A percentile compares a stretch with the other conserved stretches of the same genome.
Conservation (phyloP, 2,329 filamentous ascomycete species). For the Cryphonectria japonica region DNA sequence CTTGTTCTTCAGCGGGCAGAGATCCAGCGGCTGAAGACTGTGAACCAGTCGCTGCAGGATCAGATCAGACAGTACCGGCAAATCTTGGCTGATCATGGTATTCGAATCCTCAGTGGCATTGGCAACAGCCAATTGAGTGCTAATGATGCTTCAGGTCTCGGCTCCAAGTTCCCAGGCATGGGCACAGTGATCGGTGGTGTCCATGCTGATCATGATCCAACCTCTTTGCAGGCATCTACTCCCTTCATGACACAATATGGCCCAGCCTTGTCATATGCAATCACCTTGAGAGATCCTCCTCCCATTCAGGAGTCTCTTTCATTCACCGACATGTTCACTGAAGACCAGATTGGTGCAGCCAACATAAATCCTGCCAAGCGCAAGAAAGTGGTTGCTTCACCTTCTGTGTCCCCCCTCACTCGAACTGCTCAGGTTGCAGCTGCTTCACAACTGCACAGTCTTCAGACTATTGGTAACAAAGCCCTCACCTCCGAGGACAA, state of each 20-base stretch:
- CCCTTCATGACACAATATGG: neutral
- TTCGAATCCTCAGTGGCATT: neutral
- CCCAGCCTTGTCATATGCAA: neutral
- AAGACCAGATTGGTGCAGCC: neutral
- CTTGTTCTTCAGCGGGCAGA: neutral
- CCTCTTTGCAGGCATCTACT: neutral
- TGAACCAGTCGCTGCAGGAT: neutral
- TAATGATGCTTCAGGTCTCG: neutral
- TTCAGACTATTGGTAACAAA: neutral
- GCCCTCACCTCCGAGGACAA: neutral
- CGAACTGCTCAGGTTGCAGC: neutral
- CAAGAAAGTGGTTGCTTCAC: neutral
- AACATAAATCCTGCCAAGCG: neutral
- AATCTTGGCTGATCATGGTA: neutral
- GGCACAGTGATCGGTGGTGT: neutral
- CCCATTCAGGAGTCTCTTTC: neutral
- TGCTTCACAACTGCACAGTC: neutral
- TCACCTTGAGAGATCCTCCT: neutral
- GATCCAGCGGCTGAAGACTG: neutral
- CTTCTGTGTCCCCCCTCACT: neutral
- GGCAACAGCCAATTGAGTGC: neutral
- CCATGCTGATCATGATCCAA: neutral
- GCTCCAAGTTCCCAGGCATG: neutral
- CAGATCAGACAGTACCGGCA: conserved; percentile 4
- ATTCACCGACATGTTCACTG: neutral